Percentiles rank a stretch among this genome's conserved stretches.
Evolutionary conservation across 805 yeast species (phyloP).

Genomic region (Zygotorulaspora chibaensis): DNA sequence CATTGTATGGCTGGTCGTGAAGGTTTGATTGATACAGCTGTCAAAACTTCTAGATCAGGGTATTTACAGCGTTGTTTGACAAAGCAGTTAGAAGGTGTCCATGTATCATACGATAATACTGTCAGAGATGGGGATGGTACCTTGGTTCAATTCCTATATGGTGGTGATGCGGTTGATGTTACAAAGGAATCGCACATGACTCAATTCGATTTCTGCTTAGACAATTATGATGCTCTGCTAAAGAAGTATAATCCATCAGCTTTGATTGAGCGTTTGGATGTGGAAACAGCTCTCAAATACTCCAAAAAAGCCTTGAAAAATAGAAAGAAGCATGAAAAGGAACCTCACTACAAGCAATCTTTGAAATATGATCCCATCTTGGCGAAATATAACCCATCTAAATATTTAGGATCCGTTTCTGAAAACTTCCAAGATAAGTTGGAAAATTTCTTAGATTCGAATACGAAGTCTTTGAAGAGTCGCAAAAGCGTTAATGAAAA

Average conservation of each 20-base stretch:
- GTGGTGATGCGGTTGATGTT: conserved; percentile 95
- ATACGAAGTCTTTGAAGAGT: conserved; percentile 54
- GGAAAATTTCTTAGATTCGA: conserved; percentile 59
- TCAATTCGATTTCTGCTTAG: conserved; percentile 88
- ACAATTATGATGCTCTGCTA: conserved; percentile 81
- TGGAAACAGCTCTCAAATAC: conserved; percentile 75
- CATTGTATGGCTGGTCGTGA: conserved; percentile 99
- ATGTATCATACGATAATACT: conserved; percentile 87
- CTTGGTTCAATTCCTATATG: conserved; percentile 89
- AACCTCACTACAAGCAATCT: conserved; percentile 60
- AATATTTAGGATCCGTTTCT: conserved; percentile 87
- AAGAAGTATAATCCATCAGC: conserved; percentile 83
- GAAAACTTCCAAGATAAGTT: conserved; percentile 81
- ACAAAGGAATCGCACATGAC: conserved; percentile 91
- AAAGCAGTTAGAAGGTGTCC: conserved; percentile 96
- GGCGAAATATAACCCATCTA: conserved; percentile 81
- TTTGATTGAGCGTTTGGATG: conserved; percentile 67
- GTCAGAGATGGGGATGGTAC: conserved; percentile 96
- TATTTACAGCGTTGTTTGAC: conserved; percentile 97
- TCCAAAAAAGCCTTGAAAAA: conserved; percentile 77
- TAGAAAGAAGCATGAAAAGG: conserved; percentile 54
- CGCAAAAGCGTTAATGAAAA: conserved; percentile 49
- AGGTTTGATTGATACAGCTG: conserved; percentile 99
- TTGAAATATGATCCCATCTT: conserved; percentile 83
- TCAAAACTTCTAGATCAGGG: conserved; percentile 96